phyloP scores from a whole-genome alignment of 257 asterid species.

The Eustoma russellianum region DNA sequence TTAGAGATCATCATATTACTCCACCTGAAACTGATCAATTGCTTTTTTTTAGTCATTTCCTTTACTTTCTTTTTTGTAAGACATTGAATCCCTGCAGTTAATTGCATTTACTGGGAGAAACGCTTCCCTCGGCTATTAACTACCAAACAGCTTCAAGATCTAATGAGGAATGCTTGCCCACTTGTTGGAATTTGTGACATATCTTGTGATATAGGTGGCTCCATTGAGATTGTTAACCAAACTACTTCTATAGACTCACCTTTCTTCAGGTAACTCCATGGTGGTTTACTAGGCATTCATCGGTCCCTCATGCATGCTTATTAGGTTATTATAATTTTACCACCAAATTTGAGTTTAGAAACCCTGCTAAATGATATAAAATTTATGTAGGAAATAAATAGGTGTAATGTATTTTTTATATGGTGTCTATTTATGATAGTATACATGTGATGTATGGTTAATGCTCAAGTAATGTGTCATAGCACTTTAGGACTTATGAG shows the following conservation, averaged over 20 bases:
- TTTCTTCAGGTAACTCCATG: constrained; percentile 58
- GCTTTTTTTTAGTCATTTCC: background rate
- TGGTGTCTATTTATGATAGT: no score
- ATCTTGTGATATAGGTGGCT: constrained; percentile 89
- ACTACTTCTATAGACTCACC: constrained; percentile 83
- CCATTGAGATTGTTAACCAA: constrained; percentile 70
- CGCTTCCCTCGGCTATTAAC: constrained; percentile 79
- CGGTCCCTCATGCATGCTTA: background rate
- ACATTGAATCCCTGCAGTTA: constrained; percentile 39
- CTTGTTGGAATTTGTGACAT: constrained; percentile 88
- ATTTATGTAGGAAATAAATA: no score
- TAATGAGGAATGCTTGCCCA: constrained; percentile 51
- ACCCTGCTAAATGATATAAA: no score
- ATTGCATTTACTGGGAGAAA: constrained; percentile 97
- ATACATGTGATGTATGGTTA: no score
- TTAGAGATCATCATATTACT: no score
- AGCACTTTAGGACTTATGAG: no score
- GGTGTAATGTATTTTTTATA: no score
- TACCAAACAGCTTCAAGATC: constrained; percentile 57
- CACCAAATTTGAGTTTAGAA: no score
- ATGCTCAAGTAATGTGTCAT: no score
- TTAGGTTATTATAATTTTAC: background rate
- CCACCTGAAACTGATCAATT: no score
- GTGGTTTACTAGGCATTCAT: background rate
- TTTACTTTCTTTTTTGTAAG: background rate